phyloP scores from a whole-genome alignment of 805 yeast species.

The Lipomyces oligophaga region DNA sequence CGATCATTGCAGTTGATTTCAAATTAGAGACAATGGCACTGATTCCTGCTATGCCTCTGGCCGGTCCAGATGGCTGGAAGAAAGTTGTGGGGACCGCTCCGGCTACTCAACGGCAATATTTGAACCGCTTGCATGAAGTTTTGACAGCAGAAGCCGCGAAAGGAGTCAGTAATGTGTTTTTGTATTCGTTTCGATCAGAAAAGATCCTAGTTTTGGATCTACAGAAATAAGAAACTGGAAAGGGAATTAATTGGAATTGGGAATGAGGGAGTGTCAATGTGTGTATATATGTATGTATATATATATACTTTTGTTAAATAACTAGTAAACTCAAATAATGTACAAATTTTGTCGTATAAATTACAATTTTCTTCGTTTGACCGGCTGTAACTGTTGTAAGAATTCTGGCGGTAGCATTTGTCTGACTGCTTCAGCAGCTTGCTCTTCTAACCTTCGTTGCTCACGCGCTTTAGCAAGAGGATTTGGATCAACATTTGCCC shows the following conservation, averaged over 20 bases:
- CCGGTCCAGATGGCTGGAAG: conserved; percentile 66
- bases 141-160: conserved; percentile 47
- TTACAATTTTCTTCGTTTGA: conserved; percentile 8
- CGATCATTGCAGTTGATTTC: conserved; percentile 72
- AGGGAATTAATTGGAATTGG: neutral
- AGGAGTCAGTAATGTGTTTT: conserved; percentile 73
- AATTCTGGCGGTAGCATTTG: conserved; percentile 38
- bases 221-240: conserved; percentile 40
- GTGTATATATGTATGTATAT: no score
- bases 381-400: conserved; percentile 21
- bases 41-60: conserved; percentile 70
- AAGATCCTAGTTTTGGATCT: conserved; percentile 64
- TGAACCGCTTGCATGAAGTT: conserved; percentile 66
- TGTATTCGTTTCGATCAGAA: conserved; percentile 75
- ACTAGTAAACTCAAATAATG: no score
- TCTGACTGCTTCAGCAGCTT: conserved; percentile 46
- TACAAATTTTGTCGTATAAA: neutral
- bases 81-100: conserved; percentile 77
- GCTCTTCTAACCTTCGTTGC: conserved; percentile 48
- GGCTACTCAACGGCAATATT: conserved; percentile 74
- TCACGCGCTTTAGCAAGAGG: conserved; percentile 56
- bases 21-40: conserved; percentile 82
- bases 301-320: neutral
- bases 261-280: no score
- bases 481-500: conserved; percentile 91